A percentile compares a stretch with the other conserved stretches of the same genome.
phyloP scores from a whole-genome alignment of 192 early-diverging fungal genomes.

The Entomortierella beljakovae region DNA sequence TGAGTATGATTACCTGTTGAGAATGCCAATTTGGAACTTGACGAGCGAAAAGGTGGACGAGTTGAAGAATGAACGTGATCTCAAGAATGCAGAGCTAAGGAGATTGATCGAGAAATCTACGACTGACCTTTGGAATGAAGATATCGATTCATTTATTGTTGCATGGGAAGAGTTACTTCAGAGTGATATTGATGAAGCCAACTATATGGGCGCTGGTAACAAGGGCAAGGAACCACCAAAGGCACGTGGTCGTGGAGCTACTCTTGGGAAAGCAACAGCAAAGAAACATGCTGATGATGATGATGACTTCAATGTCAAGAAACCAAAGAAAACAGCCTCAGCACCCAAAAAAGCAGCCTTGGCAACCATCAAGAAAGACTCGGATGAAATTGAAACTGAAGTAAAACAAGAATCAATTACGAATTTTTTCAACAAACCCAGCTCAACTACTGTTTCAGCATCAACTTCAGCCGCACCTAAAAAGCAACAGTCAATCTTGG shows the following conservation, averaged over 20 bases:
- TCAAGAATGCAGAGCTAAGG: conserved; percentile 77
- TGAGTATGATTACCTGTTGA: conserved; percentile 90
- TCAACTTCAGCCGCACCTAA: conserved; percentile 15
- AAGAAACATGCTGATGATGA: conserved; percentile 43
- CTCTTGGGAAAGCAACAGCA: conserved; percentile 19
- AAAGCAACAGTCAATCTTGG: conserved; percentile 45
- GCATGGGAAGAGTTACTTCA: conserved; percentile 76
- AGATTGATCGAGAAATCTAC: conserved; percentile 72
- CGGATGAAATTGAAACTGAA: conserved; percentile 55
- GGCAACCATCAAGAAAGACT: conserved; percentile 42
- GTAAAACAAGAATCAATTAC: conserved; percentile 42
- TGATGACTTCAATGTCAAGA: conserved; percentile 47
- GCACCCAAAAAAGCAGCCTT: conserved; percentile 39
- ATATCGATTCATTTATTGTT: conserved; percentile 86
- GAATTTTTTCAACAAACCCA: conserved; percentile 9
- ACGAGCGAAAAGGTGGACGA: conserved; percentile 87
- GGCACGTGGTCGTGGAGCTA: conserved; percentile 25
- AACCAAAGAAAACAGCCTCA: conserved; percentile 21
- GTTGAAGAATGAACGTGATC: conserved; percentile 74
- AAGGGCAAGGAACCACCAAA: conserved; percentile 32
- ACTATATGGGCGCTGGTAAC: conserved; percentile 35
- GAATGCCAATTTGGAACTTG: conserved; percentile 92
- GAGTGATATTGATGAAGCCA: conserved; percentile 37
- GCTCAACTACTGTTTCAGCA: background rate
- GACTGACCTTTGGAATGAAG: conserved; percentile 84